phyloP scores from a whole-genome alignment of 164 flowering plant genomes.

The Annona cherimola region DNA sequence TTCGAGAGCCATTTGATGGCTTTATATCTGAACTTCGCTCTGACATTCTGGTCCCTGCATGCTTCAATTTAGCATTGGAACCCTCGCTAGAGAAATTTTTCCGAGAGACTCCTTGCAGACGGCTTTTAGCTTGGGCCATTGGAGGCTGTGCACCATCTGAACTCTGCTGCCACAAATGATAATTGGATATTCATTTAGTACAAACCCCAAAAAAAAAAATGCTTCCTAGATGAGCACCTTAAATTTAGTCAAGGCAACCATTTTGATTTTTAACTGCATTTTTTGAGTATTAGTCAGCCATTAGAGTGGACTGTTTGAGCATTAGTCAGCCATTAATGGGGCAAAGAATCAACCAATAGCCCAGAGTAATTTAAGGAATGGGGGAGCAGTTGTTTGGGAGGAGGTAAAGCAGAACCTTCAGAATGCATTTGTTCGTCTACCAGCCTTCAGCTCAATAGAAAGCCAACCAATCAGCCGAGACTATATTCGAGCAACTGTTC shows the following conservation, averaged over 20 bases:
- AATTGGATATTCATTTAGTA: background rate
- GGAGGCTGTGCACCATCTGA: slow-evolving; percentile 32
- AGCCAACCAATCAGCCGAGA: no score
- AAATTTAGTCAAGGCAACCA: background rate
- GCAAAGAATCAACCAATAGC: no score
- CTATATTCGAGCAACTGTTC: no score
- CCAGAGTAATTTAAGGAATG: no score
- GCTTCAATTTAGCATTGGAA: slow-evolving; percentile 19
- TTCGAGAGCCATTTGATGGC: background rate
- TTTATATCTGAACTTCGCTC: background rate
- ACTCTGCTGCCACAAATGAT: slow-evolving; percentile 35
- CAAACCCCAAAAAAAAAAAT: background rate
- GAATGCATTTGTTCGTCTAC: no score
- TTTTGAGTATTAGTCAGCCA: no score
- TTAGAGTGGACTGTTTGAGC: no score
- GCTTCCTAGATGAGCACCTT: background rate
- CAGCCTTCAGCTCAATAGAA: no score
- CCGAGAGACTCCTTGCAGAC: slow-evolving; percentile 69
- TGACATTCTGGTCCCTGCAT: slow-evolving; percentile 1
- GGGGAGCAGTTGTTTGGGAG: no score
- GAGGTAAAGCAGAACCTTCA: no score
- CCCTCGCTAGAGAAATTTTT: slow-evolving; percentile 57
- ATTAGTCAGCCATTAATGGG: no score
- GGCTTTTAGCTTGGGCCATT: slow-evolving; percentile 35
- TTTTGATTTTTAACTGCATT: background rate